A percentile compares a stretch with the other conserved stretches of the same genome.
Conservation (phyloP, 164 flowering plant species). For the Cinnamomum chago region DNA sequence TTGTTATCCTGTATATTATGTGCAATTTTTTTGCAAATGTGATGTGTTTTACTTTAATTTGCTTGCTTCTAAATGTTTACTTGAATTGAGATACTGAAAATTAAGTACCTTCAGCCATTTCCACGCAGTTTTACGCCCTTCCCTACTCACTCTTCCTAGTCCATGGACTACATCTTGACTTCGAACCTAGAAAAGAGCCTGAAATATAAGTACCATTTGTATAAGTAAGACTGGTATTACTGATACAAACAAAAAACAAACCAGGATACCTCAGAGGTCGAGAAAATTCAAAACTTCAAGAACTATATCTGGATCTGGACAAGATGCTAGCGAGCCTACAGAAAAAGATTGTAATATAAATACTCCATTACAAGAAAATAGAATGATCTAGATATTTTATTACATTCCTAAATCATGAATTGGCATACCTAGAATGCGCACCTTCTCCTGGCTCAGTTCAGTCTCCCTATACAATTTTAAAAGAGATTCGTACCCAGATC, state of each 20-base stretch:
- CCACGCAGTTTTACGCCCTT: constrained; percentile 92
- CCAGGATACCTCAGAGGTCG: constrained; percentile 66
- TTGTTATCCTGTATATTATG: too few species aligned
- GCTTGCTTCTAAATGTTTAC: too few species aligned
- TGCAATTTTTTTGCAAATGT: too few species aligned
- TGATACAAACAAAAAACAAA: not conserved
- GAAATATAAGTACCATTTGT: not conserved
- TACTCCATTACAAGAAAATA: not conserved
- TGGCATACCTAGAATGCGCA: constrained; percentile 59
- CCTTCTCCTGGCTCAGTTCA: constrained; percentile 90
- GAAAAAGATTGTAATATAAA: not conserved
- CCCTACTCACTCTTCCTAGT: constrained; percentile 54
- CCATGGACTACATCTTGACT: constrained; percentile 87
- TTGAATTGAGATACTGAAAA: too few species aligned
- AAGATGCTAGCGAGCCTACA: constrained; percentile 13
- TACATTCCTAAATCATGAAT: not conserved
- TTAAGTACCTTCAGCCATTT: constrained; percentile 73
- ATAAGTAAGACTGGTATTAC: not conserved
- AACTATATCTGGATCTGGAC: constrained; percentile 13
- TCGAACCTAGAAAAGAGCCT: constrained; percentile 53
- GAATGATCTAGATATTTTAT: not conserved
- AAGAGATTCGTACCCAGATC: constrained; percentile 73
- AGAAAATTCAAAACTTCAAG: constrained; percentile 46
- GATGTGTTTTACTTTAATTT: too few species aligned
- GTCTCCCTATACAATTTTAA: constrained; percentile 76